Base-by-base conservation (phyloP, 441 rosid species). In the Dalechampia spathulata region DNA sequence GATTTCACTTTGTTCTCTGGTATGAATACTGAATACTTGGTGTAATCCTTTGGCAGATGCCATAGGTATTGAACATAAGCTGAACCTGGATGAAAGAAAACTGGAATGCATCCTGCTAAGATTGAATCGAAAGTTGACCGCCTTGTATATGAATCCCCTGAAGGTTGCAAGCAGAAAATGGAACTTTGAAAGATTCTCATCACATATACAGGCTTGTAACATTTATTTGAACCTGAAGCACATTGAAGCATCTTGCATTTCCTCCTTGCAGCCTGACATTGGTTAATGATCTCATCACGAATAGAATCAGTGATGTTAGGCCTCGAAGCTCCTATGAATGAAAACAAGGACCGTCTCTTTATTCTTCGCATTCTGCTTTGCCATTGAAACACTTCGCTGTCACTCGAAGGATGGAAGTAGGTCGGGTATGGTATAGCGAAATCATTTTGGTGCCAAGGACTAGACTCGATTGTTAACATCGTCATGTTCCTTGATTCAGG, bases 31-130 rank as follows among this genome's bases (percentile, higher is more conserved):
- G 93, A 91, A 32, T 86, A 88, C 38, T 72, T 77, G 0, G 46
- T 38, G 4, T 76, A 75, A 38, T 84, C 82, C 62, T 65, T 77
- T 0, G 98, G 98, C 4, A 91, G 65, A 63, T 91, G 93, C 96
- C 96, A 91, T 42, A 78, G 9, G 52, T 87, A 86, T 45, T 91
- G 96, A 2, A 76, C 89, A 51, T 87, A 91, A 6, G 89, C 88
- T 2, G 98, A 86, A 0, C 96, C 95, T 0, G 95, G 87, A 59
- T 87, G 93, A 78, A 91, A 91, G 75, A 87, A 91, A 55, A 90
- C 96, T 0, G 98, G 96, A 50, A 90, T 85, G 49, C 98, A 90
- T n/a, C 95, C 96, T 0, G 86, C 81, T 55, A 87, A 21, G 23
- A 91, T 88, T 0, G 98, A 84, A 68, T 91, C 96, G 4, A 91